Conservation (phyloP, 1,139 yeast species). For the Pichia inconspicua region DNA sequence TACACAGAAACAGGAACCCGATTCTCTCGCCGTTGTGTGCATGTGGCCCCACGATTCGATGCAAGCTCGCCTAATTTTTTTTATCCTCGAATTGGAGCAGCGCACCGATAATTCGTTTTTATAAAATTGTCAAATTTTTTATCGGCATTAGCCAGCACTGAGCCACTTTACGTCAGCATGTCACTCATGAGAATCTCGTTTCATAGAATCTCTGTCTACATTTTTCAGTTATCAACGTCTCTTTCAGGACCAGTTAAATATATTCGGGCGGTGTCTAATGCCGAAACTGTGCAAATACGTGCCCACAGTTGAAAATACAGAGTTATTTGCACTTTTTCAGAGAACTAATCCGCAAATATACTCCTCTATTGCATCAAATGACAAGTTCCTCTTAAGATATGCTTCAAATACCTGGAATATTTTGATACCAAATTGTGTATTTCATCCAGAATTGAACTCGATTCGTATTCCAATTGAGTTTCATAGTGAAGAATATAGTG, state of each 20-base stretch:
- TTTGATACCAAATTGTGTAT: conserved; percentile 10
- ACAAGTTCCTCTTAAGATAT: conserved; percentile 15
- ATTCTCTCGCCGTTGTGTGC: too few relatives aligned
- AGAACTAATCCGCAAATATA: conserved; percentile 13
- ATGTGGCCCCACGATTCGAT: too few relatives aligned
- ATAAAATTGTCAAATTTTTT: too few relatives aligned
- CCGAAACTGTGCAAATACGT: conserved; percentile 4
- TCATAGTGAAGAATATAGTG: background rate
- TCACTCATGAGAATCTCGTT: too few relatives aligned
- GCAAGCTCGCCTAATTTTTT: too few relatives aligned
- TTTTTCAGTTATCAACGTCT: background rate
- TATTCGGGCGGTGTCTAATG: background rate
- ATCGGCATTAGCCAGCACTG: too few relatives aligned
- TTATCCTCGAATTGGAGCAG: too few relatives aligned
- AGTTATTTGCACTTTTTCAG: conserved; percentile 10
- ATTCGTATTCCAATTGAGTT: conserved; percentile 7
- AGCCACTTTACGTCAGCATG: too few relatives aligned
- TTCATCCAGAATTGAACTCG: conserved; percentile 7
- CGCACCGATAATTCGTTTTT: too few relatives aligned
- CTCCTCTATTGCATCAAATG: conserved; percentile 11
- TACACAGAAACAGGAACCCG: background rate
- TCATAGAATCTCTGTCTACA: background rate
- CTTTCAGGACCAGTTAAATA: too few relatives aligned
- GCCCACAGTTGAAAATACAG: conserved; percentile 19
- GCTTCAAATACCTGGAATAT: conserved; percentile 19